Evolutionary conservation across 495 filamentous ascomycete species (phyloP).

Genomic region (Articulospora tetracladia): DNA sequence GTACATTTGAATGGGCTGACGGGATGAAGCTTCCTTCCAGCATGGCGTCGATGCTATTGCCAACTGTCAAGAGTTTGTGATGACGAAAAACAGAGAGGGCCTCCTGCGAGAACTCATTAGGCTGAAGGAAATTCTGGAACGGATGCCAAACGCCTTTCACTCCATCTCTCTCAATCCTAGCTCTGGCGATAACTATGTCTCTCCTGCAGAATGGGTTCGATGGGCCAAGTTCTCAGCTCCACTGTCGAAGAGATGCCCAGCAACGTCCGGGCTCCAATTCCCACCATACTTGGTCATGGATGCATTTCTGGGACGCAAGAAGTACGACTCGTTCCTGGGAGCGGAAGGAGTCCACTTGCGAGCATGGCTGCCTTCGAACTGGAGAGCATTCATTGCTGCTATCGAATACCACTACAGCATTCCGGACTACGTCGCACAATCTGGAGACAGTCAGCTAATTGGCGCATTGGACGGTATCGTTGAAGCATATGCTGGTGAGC

Average conservation of each 20-base stretch:
- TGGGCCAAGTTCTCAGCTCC: conserved; percentile 35
- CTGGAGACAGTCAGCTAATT: conserved; percentile 22
- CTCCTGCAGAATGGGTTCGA: conserved; percentile 28
- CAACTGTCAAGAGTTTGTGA: conserved; percentile 32
- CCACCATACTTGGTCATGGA: conserved; percentile 33
- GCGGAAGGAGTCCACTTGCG: conserved; percentile 31
- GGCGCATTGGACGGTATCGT: conserved; percentile 31
- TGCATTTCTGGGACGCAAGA: conserved; percentile 31
- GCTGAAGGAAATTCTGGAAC: conserved; percentile 31
- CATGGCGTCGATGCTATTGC: conserved; percentile 30
- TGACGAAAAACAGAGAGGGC: conserved; percentile 29
- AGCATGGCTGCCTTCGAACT: conserved; percentile 31
- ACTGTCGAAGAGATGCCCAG: conserved; percentile 30
- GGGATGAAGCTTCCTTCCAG: conserved; percentile 28
- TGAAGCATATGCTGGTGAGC: conserved; percentile 31
- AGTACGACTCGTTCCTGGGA: conserved; percentile 32
- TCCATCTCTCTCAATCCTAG: conserved; percentile 33
- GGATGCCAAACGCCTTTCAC: conserved; percentile 31
- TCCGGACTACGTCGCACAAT: conserved; percentile 28
- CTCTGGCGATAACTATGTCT: conserved; percentile 31
- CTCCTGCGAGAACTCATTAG: conserved; percentile 27
- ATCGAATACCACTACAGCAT: conserved; percentile 31
- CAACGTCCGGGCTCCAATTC: conserved; percentile 29
- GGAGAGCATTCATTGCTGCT: conserved; percentile 31
- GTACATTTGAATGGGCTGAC: conserved; percentile 5